These are phyloP conservation scores for Luffa acutangula DNA, from an alignment of 306 rosid genomes.

Conservation along the genomic window DNA sequence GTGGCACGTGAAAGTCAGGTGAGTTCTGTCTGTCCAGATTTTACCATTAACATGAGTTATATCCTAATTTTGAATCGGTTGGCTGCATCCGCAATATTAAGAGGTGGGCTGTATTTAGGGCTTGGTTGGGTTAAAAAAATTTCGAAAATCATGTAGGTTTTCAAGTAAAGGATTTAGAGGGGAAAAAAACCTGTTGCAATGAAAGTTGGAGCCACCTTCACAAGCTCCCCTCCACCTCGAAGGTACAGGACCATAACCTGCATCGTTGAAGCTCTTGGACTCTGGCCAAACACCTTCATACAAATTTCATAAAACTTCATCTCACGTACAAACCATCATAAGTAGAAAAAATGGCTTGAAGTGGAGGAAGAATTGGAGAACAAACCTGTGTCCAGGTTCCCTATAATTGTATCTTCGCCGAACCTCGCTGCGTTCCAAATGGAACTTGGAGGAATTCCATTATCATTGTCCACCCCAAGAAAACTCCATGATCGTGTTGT, in stretches of 20 bases:
- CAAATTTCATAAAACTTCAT: not conserved
- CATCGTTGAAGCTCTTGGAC: not conserved
- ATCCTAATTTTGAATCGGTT: no score
- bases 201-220: not conserved
- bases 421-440: conserved; percentile 34
- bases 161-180: no score
- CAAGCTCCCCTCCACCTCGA: not conserved
- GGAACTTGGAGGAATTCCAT: conserved; percentile 13
- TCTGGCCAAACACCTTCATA: conserved; percentile 1
- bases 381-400: conserved; percentile 48
- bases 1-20: no score
- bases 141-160: no score
- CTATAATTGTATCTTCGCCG: conserved; percentile 59
- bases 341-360: no score
- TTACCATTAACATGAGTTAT: no score
- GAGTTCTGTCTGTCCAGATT: no score
- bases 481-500: conserved; percentile 74
- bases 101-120: no score
- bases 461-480: conserved; percentile 29
- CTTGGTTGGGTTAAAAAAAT: no score
- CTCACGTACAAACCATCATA: not conserved
- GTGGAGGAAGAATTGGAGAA: no score
- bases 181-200: not conserved
- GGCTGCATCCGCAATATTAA: no score
- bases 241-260: not conserved